Conservation (phyloP, 345 rosid genomes). For the Acer saccharum region DNA sequence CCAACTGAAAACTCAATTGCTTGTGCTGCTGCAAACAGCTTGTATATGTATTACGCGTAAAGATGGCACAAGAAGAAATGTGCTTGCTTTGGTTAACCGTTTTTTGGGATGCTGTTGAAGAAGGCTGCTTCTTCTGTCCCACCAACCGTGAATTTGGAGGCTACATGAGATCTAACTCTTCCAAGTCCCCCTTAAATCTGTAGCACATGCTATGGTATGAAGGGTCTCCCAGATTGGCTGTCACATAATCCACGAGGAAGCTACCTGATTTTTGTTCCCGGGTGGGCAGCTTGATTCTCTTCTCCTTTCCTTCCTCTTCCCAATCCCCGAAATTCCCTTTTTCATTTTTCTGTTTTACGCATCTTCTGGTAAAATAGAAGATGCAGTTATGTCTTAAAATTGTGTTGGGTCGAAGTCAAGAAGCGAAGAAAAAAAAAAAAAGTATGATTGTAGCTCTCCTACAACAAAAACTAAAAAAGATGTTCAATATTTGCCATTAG, state of each 20-base stretch:
- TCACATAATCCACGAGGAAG: conserved; percentile 45
- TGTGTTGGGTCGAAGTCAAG: conserved; percentile 53
- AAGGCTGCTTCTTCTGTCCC: conserved; percentile 46
- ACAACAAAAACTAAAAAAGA: conserved; percentile 47
- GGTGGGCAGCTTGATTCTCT: conserved; percentile 47
- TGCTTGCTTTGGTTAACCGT: conserved; percentile 33
- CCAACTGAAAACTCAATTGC: conserved; percentile 90
- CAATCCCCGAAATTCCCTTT: conserved; percentile 23
- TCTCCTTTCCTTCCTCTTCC: conserved; percentile 19
- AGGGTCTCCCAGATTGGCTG: conserved; percentile 33
- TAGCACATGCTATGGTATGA: conserved; percentile 28
- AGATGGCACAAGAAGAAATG: conserved; percentile 32
- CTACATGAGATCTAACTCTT: conserved; percentile 31
- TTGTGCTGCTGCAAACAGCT: conserved; percentile 98
- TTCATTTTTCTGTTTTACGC: conserved; percentile 9
- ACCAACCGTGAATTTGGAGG: conserved; percentile 44
- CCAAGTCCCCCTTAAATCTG: conserved; percentile 32
- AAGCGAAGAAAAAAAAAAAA: conserved; percentile 8
- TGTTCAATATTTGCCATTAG: conserved; percentile 52
- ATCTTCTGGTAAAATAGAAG: conserved; percentile 51
- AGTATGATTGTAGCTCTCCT: conserved; percentile 65
- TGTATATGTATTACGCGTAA: conserved; percentile 98
- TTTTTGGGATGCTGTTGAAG: conserved; percentile 49
- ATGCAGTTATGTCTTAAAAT: conserved; percentile 41
- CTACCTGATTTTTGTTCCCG: conserved; percentile 35